Percentiles rank a stretch among this genome's conserved stretches.
These are phyloP conservation scores for Fusarium sp. DNA, from an alignment of 2,329 filamentous ascomycete species.

Conservation along the genomic window DNA sequence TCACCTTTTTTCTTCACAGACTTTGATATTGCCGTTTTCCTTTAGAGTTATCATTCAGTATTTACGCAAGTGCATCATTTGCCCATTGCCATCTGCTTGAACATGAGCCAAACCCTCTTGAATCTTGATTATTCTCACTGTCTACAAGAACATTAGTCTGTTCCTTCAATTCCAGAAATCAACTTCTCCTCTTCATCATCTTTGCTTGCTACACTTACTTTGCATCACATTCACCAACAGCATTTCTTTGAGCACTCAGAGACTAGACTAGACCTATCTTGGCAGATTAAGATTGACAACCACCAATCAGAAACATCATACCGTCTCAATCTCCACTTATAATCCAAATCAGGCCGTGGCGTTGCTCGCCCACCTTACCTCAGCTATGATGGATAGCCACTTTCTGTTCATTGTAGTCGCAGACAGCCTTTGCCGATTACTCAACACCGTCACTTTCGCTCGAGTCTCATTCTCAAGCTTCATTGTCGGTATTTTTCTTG, in stretches of 20 bases:
- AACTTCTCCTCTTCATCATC: neutral
- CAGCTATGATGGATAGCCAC: neutral
- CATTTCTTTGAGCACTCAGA: neutral
- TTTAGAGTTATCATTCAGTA: no score
- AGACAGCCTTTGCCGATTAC: conserved; percentile 9
- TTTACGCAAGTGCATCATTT: no score
- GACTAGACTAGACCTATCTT: neutral
- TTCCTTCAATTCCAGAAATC: neutral
- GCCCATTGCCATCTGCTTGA: no score
- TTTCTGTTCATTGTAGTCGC: neutral
- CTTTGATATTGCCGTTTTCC: no score
- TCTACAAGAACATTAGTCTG: neutral
- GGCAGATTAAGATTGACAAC: neutral
- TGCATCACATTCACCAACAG: neutral
- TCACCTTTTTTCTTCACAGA: no score
- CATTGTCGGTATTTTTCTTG: conserved; percentile 6
- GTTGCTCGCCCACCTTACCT: conserved; percentile 2
- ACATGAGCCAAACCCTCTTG: no score
- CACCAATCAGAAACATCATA: conserved; percentile 3
- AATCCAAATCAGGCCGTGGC: conserved; percentile 4
- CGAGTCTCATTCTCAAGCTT: conserved; percentile 2
- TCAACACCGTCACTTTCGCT: conserved; percentile 20
- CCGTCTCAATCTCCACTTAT: conserved; percentile 4
- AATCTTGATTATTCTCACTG: neutral
- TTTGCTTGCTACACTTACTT: no score